Conservation (phyloP, 495 filamentous ascomycete species). For the Penicillium egyptiacum region DNA sequence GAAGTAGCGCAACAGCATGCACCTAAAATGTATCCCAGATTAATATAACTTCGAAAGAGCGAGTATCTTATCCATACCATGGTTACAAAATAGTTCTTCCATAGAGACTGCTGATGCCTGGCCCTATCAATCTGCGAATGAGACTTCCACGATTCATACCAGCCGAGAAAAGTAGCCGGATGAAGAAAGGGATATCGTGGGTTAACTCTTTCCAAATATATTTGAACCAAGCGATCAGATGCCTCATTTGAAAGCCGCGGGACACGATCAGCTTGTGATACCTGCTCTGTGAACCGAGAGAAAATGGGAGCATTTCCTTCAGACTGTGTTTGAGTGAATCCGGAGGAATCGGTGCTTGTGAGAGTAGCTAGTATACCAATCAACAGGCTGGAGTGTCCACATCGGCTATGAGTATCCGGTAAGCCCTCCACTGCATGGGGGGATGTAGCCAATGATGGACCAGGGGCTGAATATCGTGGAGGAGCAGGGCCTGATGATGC, state of each 20-base stretch:
- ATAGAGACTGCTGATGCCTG: conserved; percentile 6
- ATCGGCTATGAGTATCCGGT: conserved; percentile 1
- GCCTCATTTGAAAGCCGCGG: background rate
- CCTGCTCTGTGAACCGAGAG: background rate
- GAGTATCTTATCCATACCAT: conserved; percentile 13
- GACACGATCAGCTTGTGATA: background rate
- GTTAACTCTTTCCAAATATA: conserved; percentile 26
- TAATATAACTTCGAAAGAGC: background rate
- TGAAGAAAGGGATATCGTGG: conserved; percentile 28
- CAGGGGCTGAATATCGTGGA: background rate
- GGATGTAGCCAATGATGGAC: background rate
- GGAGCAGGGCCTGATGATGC: background rate
- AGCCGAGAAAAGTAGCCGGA: conserved; percentile 17
- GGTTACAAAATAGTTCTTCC: conserved; percentile 23
- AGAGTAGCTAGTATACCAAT: conserved; percentile 17
- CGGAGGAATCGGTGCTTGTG: conserved; percentile 1
- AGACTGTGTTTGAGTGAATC: background rate
- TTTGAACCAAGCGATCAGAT: conserved; percentile 15
- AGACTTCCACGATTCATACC: conserved; percentile 24
- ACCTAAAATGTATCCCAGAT: conserved; percentile 9
- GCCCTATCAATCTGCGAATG: background rate
- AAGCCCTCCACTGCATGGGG: background rate
- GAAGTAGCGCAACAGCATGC: conserved; percentile 22
- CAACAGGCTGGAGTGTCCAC: conserved; percentile 13
- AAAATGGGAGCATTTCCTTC: background rate